These are phyloP conservation scores for Rhododendron ferrugineum DNA, from an alignment of 148 eudicot species.

Conservation along the genomic window DNA sequence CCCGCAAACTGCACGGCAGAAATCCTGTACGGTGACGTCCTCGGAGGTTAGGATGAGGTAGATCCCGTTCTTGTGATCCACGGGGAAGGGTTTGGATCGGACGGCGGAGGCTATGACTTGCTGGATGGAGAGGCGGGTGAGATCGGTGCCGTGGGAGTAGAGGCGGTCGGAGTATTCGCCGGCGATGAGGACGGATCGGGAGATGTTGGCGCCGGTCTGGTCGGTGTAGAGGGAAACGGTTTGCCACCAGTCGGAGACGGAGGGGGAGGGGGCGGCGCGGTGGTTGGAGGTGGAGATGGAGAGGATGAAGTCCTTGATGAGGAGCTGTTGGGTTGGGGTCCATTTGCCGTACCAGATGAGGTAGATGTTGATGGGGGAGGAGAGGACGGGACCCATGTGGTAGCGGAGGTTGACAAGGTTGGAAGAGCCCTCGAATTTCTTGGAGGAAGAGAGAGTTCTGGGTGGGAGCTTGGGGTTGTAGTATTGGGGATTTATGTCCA, in stretches of 20 bases:
- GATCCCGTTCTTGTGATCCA: slow-evolving; percentile 74
- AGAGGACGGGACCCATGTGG: slow-evolving; percentile 99
- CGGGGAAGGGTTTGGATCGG: slow-evolving; percentile 50
- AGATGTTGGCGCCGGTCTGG: slow-evolving; percentile 83
- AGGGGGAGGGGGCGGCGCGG: slow-evolving; percentile 32
- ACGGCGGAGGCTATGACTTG: slow-evolving; percentile 70
- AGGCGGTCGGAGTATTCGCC: slow-evolving; percentile 60
- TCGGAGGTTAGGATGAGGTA: slow-evolving; percentile 60
- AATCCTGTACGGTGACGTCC: slow-evolving; percentile 83
- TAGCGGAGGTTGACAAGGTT: slow-evolving; percentile 61
- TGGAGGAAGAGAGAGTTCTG: slow-evolving; percentile 43
- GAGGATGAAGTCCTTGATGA: slow-evolving; percentile 71
- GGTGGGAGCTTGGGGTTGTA: slow-evolving; percentile 59
- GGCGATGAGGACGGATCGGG: slow-evolving; percentile 50
- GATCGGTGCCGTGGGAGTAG: slow-evolving; percentile 63
- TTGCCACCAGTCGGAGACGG: slow-evolving; percentile 94
- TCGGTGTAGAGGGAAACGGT: slow-evolving; percentile 85
- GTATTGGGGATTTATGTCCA: slow-evolving; percentile 25
- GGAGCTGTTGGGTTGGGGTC: slow-evolving; percentile 42
- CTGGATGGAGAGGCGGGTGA: slow-evolving; percentile 69
- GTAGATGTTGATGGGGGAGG: slow-evolving; percentile 79
- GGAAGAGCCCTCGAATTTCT: slow-evolving; percentile 80
- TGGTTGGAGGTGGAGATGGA: slow-evolving; percentile 60
- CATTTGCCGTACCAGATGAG: slow-evolving; percentile 88
- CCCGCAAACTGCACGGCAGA: slow-evolving; percentile 94